These are phyloP conservation scores for Gliomastix tumulicola DNA, from an alignment of 2,329 filamentous ascomycete species.

Conservation along the genomic window DNA sequence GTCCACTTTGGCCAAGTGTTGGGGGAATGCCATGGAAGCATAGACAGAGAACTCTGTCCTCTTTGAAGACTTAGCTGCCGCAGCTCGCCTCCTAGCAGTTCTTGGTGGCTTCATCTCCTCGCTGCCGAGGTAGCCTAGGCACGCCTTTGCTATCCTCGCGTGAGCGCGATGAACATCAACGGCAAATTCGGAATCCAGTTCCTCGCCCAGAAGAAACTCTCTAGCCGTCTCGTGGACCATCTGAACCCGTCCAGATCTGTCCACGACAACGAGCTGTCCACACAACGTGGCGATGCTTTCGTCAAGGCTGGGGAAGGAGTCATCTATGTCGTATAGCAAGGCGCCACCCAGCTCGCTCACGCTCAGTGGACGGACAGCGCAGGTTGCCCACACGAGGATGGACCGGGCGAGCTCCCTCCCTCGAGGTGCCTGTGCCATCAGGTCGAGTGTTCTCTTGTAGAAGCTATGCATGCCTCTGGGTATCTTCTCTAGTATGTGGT, in stretches of 20 bases:
- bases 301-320: constrained; percentile 16
- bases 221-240: constrained; percentile 30
- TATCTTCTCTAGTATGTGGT: constrained; percentile 18
- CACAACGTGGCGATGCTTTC: constrained; percentile 18
- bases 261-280: constrained; percentile 27
- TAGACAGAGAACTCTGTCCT: too few relatives aligned
- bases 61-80: constrained; percentile 18
- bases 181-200: constrained; percentile 19
- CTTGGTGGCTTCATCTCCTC: constrained; percentile 24
- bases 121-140: constrained; percentile 21
- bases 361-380: constrained; percentile 21
- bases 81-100: constrained; percentile 8
- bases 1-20: constrained; percentile 21
- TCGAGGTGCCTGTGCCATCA: constrained; percentile 16
- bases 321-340: constrained; percentile 22
- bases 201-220: constrained; percentile 16
- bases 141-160: constrained; percentile 21
- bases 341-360: too few relatives aligned
- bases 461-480: constrained; percentile 24
- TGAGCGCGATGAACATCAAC: constrained; percentile 18
- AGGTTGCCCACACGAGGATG: constrained; percentile 27
- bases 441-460: constrained; percentile 20
- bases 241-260: constrained; percentile 19
- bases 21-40: too few relatives aligned
- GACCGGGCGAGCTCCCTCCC: constrained; percentile 22